Evolutionary conservation across 768 basidiomycete species (phyloP).

Genomic region (Mycena maculata): DNA sequence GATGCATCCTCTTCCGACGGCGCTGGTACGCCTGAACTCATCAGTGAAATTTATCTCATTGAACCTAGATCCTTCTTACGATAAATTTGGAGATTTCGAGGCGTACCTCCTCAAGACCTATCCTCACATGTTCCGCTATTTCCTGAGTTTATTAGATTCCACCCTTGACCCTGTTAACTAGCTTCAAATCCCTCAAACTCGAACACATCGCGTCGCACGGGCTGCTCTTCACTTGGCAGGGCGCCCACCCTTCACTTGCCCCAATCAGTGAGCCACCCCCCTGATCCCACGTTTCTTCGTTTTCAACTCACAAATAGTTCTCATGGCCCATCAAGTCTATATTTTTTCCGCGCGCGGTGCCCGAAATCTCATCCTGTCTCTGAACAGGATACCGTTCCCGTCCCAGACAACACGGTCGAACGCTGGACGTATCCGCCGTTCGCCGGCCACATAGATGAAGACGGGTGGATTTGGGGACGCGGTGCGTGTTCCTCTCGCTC

Average conservation of each 20-base stretch:
- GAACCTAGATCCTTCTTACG: slow-evolving; percentile 50
- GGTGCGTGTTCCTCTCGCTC: background rate
- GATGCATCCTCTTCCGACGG: slow-evolving; percentile 58
- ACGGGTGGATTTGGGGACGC: slow-evolving; percentile 63
- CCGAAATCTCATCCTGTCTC: background rate
- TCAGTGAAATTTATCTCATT: too few species aligned
- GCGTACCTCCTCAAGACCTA: slow-evolving; percentile 55
- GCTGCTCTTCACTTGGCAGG: slow-evolving; percentile 67
- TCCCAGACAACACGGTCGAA: slow-evolving; percentile 54
- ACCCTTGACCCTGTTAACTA: background rate
- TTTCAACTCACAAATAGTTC: background rate
- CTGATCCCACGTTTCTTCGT: slow-evolving; percentile 3
- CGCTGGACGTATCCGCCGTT: slow-evolving; percentile 62
- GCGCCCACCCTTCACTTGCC: slow-evolving; percentile 58
- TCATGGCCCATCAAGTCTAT: slow-evolving; percentile 32
- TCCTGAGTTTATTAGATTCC: background rate
- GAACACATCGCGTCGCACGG: slow-evolving; percentile 66
- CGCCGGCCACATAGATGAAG: slow-evolving; percentile 57
- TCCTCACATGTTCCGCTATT: slow-evolving; percentile 57
- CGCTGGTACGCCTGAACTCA: too few species aligned
- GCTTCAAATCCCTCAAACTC: slow-evolving; percentile 19
- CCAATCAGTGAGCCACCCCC: slow-evolving; percentile 57
- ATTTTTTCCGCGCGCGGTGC: background rate
- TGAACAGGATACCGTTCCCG: slow-evolving; percentile 61
- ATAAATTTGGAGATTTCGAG: slow-evolving; percentile 50